A percentile compares a stretch with the other conserved stretches of the same genome.
Conservation (phyloP, 345 rosid species). For the Bruguiera gymnorhiza region DNA sequence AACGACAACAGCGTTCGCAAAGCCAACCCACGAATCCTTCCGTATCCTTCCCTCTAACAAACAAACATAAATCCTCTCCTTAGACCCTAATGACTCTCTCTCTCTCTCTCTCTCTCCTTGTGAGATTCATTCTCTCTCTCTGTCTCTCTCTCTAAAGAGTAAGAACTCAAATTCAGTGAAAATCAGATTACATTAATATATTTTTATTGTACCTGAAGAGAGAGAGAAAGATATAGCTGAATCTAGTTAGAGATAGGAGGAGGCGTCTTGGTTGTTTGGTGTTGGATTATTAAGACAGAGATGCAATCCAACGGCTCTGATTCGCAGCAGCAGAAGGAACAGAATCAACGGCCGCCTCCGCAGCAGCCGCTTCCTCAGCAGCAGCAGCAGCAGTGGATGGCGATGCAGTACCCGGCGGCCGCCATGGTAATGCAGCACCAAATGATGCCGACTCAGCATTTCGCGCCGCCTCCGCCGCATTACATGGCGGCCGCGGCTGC, state of each 20-base stretch:
- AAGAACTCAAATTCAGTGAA: not conserved
- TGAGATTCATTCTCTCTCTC: not conserved
- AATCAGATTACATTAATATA: not conserved
- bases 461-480: constrained; percentile 50
- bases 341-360: constrained; percentile 28
- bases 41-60: not conserved
- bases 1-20: constrained; percentile 9
- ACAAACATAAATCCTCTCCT: constrained; percentile 24
- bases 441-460: constrained; percentile 62
- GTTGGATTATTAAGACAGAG: constrained; percentile 20
- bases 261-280: not conserved
- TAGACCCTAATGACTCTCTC: constrained; percentile 17
- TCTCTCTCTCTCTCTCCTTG: constrained; percentile 7
- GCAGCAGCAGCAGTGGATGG: constrained; percentile 52
- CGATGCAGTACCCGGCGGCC: constrained; percentile 74
- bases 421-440: constrained; percentile 91
- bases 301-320: constrained; percentile 55
- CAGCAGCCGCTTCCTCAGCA: constrained; percentile 14
- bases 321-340: constrained; percentile 35
- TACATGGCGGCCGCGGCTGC: constrained; percentile 44
- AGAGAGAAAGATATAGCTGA: not conserved
- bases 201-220: not conserved
- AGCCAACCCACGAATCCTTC: not conserved
- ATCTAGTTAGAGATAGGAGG: too few species aligned
- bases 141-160: not conserved